Base-by-base conservation (phyloP, 2,329 filamentous ascomycete genomes). In the Epichloe uncinata region DNA sequence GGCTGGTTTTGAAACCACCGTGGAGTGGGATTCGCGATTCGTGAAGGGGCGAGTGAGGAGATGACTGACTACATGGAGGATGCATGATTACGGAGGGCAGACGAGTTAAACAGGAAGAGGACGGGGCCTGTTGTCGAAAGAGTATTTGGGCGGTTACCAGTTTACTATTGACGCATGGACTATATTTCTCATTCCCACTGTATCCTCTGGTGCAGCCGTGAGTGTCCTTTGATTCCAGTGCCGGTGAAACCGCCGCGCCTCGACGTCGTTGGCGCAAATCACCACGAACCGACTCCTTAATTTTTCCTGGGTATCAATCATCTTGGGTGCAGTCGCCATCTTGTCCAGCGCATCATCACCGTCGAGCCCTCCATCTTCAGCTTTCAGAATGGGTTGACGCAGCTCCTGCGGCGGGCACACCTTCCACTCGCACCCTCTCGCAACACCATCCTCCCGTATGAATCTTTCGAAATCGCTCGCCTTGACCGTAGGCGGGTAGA, bases 401-500 rank as follows among this genome's bases (percentile, higher is more conserved):
- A 61, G 52, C 7, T 53, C 48, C 22, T 55, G 53, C 16, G 54
- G 58, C 37, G 45, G 35, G 22, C 42, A 53, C 15, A 58, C 52
- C 1, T 67, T 47, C 60, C 60, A 61, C 12, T 37, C 35, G 8
- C 53, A 53, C 0, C 52, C 55, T 13, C 73, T 67, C 30, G 62
- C 60, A 5, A 46, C 47, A n/a, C 69, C 70, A 58, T 78, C 73
- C 11, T 63, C 62, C 5, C 58, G 58, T 45, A 78, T 65, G 37
- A 68, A 65, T 30, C 54, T 56, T 42, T 60, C 63, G 38, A 77
- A 56, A 18, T 58, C 61, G 1, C 56, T 56, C 1, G 62, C 52
- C 0, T 66, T 61, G 15, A 72, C 41, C 2, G 50, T 55, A 5
- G 60, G 56, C 15, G 64, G 60, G 18, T 59, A 56, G 2, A 63